A percentile compares a stretch with the other conserved stretches of the same genome.
phyloP scores from a whole-genome alignment of 306 rosid genomes.

The Inga leiocalycina region DNA sequence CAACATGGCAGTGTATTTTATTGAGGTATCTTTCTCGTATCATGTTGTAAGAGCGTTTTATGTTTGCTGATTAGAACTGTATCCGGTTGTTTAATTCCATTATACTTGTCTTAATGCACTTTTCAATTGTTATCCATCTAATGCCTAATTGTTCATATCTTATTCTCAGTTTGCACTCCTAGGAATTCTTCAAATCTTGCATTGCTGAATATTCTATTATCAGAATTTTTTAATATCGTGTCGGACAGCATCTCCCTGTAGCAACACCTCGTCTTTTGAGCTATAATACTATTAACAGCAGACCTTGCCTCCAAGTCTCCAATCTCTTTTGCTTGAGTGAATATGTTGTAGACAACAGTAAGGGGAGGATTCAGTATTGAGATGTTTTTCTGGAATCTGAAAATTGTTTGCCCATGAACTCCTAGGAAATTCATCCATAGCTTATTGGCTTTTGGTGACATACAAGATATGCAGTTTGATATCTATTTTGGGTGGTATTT shows the following conservation, averaged over 20 bases:
- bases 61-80: slow-evolving; percentile 8
- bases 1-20: slow-evolving; percentile 64
- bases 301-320: background rate
- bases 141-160: slow-evolving; percentile 4
- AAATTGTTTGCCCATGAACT: background rate
- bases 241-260: background rate
- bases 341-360: background rate
- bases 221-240: background rate
- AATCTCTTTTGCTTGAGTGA: background rate
- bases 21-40: slow-evolving; percentile 64
- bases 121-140: background rate
- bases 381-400: background rate
- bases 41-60: background rate
- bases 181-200: background rate
- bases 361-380: background rate
- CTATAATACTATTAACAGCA: slow-evolving; percentile 19
- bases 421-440: slow-evolving; percentile 5
- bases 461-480: background rate
- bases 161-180: background rate
- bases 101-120: background rate
- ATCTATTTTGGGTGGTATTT: background rate
- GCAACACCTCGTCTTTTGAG: slow-evolving; percentile 7
- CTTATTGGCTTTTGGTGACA: background rate
- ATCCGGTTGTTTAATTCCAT: background rate
- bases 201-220: background rate